Base-by-base conservation (phyloP, 208 protist species). In the Wallacemonas rigidus region DNA sequence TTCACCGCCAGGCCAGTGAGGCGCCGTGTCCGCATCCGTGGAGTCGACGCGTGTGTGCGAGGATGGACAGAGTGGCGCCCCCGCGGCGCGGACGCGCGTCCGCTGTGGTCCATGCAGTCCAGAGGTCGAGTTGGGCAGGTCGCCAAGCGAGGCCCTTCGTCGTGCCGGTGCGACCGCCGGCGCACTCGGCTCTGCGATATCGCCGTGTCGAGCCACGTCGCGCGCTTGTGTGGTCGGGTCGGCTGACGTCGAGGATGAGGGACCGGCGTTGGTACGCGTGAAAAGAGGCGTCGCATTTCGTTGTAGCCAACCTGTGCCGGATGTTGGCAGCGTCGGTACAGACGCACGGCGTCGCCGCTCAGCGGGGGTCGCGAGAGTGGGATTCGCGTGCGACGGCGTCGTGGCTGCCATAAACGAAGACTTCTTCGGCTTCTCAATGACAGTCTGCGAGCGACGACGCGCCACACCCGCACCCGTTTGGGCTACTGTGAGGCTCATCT, bases 371-470 rank as follows among this genome's bases (percentile, higher is more conserved):
- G 56, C 45, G 45, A 6, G 26, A 26, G 26, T 26, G 26, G 26
- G 0, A 26, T 26, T 26, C 26, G 26, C 26, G 26, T 26, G 26
- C 26, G 26, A 26, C 26, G 26, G 26, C 26, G 26, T 50, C 12
- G 45, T 50, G 45, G 45, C 45, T 50, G 1, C 43, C 36, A 6
- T 43, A 3, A 9, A 9, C 54, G 15, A 8, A 17, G 54, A 11
- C 6, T 6, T 8, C 56, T 65, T 65, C 9, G 41, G 41, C 60
- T 65, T 65, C 15, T 65, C 60, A 36, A 65, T 7, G 4, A 65
- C 60, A 35, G 60, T 65, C 36, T 65, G 60, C 39, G 57, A 7
- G 39, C 57, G 57, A 45, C 57, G 57, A 44, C 57, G 57, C 7
- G 0, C 26, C 26, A 26, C 26, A 26, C 26, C 26, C 26, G 26